phyloP scores from a whole-genome alignment of 2,329 filamentous ascomycete genomes.

The Alternaria brassicicola region DNA sequence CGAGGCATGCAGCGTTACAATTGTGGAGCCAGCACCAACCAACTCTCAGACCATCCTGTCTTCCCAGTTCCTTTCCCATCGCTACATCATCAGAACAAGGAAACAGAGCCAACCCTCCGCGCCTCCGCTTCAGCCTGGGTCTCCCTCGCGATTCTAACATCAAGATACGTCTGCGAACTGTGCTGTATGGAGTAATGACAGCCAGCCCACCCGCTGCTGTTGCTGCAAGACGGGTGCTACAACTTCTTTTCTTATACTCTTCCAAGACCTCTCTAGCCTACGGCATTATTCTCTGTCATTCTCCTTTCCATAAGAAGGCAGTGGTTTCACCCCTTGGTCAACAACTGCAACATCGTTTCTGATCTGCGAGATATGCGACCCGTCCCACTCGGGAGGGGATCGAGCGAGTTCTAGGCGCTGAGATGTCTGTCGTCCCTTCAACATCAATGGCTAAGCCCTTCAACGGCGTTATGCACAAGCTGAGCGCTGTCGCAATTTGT shows the following conservation, averaged over 20 bases:
- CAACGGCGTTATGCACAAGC: background rate
- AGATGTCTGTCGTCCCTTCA: background rate
- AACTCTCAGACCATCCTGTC: background rate
- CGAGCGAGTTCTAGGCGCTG: background rate
- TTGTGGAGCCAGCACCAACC: background rate
- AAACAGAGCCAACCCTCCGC: background rate
- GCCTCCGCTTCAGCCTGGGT: background rate
- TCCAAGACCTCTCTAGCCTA: background rate
- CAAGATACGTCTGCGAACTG: background rate
- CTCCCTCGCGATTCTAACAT: background rate
- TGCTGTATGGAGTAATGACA: background rate
- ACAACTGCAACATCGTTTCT: background rate
- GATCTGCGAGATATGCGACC: background rate
- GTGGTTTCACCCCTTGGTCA: background rate
- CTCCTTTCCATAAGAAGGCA: background rate
- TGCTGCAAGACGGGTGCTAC: background rate
- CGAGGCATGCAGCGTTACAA: background rate
- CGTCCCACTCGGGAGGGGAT: background rate
- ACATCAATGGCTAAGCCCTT: background rate
- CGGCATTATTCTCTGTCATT: background rate
- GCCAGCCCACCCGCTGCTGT: background rate
- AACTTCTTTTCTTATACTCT: accelerated
- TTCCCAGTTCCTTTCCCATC: background rate
- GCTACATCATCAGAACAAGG: background rate
- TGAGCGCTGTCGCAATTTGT: background rate